Evolutionary conservation across 2,329 filamentous ascomycete genomes (phyloP), one percentile per base, ranked within the genome.

Genomic region (Aspergillus hortae): DNA sequence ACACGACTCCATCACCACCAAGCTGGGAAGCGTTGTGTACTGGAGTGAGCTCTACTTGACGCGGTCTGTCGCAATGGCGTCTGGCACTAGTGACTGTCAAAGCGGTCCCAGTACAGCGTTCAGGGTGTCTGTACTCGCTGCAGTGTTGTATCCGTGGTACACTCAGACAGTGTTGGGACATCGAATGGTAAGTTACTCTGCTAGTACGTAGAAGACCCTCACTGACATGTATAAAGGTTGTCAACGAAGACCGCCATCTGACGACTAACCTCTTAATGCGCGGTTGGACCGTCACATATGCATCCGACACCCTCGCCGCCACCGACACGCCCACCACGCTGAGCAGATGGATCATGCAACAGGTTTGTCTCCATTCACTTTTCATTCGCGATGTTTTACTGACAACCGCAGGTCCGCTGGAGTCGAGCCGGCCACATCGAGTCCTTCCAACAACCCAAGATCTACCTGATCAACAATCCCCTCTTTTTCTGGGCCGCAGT

Each of bases 181-280:
- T 48, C 64, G 62, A 35, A 71, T 70, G 56, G 60, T 66, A 9
- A 51, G 53, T 48, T 6, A 15, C 14, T 4, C 15, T 11, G 7
- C 10, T 17, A 1, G 3, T 30, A 30, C 27, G 7, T 30, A 15
- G 15, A 17, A 1, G n/a, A 38, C 1, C n/a, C 4, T 17, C 11
- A 38, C 14, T 38, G 3, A 41, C 36, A 19, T 14, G 6, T 9
- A 9, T 10, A 6, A 11, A 60, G 61, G 61, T 71, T 43, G 63
- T 72, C 32, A 73, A 72, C 49, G 70, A 73, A 52, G 70, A 73
- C 50, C 65, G 70, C 7, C 70, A 73, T 48, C 59, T 72, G 4
- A 73, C 68, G 0, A 72, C 70, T 7, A 64, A 65, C 7, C 58
- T 73, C 1, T 61, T 72, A 4, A 57, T 70, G 3, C 60, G 60